These are phyloP conservation scores for Hansenula sp. DNA, from an alignment of 1,139 yeast species.

Conservation along the genomic window DNA sequence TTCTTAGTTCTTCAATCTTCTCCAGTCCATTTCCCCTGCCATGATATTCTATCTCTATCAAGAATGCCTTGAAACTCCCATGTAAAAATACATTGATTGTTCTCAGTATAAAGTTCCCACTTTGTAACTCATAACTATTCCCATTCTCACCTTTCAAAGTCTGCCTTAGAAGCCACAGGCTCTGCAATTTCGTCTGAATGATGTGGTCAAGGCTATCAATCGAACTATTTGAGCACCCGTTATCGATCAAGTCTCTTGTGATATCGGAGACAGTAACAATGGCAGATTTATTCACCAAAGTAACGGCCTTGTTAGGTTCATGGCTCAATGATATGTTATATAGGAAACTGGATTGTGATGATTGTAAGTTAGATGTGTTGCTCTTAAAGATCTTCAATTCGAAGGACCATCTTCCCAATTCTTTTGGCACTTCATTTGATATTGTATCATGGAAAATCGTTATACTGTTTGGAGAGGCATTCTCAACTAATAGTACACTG, in stretches of 20 bases:
- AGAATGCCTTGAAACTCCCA: conserved; percentile 68
- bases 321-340: conserved; percentile 40
- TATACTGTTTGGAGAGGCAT: conserved; percentile 49
- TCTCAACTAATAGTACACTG: conserved; percentile 40
- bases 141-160: conserved; percentile 79
- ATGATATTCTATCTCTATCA: conserved; percentile 49
- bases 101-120: conserved; percentile 37
- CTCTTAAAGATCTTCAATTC: conserved; percentile 46
- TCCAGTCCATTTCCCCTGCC: conserved; percentile 10
- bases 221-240: conserved; percentile 40
- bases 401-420: conserved; percentile 48
- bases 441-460: conserved; percentile 49
- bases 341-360: conserved; percentile 32
- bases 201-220: conserved; percentile 45
- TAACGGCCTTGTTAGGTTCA: conserved; percentile 37
- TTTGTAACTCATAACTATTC: conserved; percentile 42
- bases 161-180: conserved; percentile 71
- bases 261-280: conserved; percentile 11
- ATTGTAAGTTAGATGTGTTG: conserved; percentile 30
- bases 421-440: conserved; percentile 45
- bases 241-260: conserved; percentile 10
- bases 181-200: conserved; percentile 55
- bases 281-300: conserved; percentile 28
- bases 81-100: conserved; percentile 72
- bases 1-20: conserved; percentile 17